These are phyloP conservation scores for Durio zibethinus DNA, from an alignment of 345 rosid species.

Conservation along the genomic window DNA sequence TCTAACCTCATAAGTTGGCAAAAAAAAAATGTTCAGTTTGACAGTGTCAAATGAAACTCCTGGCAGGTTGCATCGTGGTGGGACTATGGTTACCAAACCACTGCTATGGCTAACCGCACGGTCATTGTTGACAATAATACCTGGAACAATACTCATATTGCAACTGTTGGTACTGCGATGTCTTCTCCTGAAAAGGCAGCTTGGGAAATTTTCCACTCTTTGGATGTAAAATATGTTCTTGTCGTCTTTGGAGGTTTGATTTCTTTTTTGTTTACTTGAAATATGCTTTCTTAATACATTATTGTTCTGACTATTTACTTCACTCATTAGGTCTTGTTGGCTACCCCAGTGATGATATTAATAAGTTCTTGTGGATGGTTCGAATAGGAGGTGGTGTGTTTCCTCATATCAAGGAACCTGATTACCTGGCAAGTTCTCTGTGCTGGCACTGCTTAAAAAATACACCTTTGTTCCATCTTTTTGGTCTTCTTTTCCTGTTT, in stretches of 20 bases:
- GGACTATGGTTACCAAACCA: conserved; percentile 99
- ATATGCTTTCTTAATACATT: neutral
- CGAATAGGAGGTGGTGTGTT: conserved; percentile 99
- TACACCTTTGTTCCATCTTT: neutral
- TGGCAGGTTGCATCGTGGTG: conserved; percentile 99
- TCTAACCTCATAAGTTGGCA: neutral
- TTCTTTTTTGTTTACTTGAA: conserved; percentile 15
- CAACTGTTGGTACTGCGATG: conserved; percentile 99
- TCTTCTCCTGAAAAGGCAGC: conserved; percentile 99
- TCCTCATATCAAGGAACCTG: conserved; percentile 55
- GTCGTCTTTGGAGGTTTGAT: conserved; percentile 95
- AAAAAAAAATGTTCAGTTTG: neutral
- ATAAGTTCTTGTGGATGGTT: conserved; percentile 99
- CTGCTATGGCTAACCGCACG: conserved; percentile 99
- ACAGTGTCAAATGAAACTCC: conserved; percentile 6
- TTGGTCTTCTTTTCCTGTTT: neutral
- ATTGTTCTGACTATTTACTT: conserved; percentile 31
- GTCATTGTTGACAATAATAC: conserved; percentile 98
- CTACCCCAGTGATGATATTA: conserved; percentile 97
- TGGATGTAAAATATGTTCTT: conserved; percentile 98
- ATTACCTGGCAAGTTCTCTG: neutral
- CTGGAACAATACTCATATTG: conserved; percentile 99
- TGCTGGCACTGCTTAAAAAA: neutral
- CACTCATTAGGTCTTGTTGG: conserved; percentile 78
- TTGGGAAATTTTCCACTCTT: conserved; percentile 93